Conservation (phyloP, 441 rosid genomes). For the Adansonia grandidieri region DNA sequence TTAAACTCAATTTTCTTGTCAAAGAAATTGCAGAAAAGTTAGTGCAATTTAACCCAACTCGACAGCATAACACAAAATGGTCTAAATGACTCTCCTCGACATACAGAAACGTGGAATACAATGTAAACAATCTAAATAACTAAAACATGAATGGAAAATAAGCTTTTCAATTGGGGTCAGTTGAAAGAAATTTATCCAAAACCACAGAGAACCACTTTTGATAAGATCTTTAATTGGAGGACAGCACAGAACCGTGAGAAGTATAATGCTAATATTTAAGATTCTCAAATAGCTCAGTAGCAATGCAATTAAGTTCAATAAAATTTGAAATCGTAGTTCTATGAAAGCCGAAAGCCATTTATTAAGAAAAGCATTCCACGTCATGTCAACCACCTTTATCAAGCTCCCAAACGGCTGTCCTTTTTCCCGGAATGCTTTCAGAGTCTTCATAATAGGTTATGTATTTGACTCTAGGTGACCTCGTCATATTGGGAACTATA, state of each 20-base stretch:
- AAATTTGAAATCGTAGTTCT: conserved; percentile 22
- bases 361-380: conserved; percentile 26
- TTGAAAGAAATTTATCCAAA: conserved; percentile 23
- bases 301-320: conserved; percentile 10
- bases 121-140: conserved; percentile 9
- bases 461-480: conserved; percentile 73
- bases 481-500: conserved; percentile 84
- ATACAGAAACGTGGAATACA: neutral
- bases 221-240: conserved; percentile 10
- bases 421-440: conserved; percentile 79
- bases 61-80: conserved; percentile 3
- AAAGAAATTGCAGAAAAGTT: conserved; percentile 10
- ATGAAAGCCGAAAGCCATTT: conserved; percentile 4
- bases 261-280: conserved; percentile 21
- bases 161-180: neutral
- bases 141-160: conserved; percentile 4
- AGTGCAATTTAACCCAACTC: neutral
- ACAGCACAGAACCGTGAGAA: neutral
- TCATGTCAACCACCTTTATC: conserved; percentile 68
- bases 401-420: conserved; percentile 97
- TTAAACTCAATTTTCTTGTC: conserved; percentile 16
- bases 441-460: conserved; percentile 93
- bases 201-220: neutral
- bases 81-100: neutral
- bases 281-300: conserved; percentile 15